Base-by-base conservation (phyloP, 2,329 filamentous ascomycete species). In the Fusarium torreyae region DNA sequence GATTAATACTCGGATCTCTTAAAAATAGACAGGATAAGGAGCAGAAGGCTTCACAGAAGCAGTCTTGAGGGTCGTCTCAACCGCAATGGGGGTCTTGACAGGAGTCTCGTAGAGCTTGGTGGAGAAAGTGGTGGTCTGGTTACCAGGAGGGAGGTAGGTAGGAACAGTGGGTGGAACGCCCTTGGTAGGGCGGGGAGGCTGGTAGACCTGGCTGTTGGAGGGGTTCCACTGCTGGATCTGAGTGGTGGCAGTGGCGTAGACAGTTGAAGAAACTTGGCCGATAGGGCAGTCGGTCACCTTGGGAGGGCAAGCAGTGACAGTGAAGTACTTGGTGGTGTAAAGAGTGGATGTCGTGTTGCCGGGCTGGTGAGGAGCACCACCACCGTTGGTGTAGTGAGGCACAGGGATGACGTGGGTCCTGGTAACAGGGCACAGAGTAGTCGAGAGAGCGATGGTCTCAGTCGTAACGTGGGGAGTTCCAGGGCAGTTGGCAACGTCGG, bases 401-500 rank as follows among this genome's bases (percentile, higher is more conserved):
- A 46, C 61, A 2, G 45, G 53, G 4, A 65, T 33, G 6, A 65
- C 26, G 28, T 68, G 65, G 4, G 52, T 57, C 22, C 39, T 39
- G 14, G 71, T 72, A 5, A 74, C 71, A 0, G 71, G 71, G 49
- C 69, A 71, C 26, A 69, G 44, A 18, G 67, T 71, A 20, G 69
- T 71, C 4, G 60, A 70, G 44, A 71, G 38, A 15, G 70, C 69
- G 17, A 58, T 61, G 5, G 62, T 66, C 62, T 66, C 53, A 1
- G 62, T 61, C 3, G 20, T 45, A 3, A 61, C 56, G 9, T 66
- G 61, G 20, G 63, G 62, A 17, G 50, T 63, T 14, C 26, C 26
- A 14, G 43, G 38, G 38, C 61, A 64, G 18, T 64, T 36, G 1
- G 58, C 58, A 13, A 38, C 20, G 22, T 60, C 38, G 1, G 50